These are phyloP conservation scores for Exidia glandulosa DNA, from an alignment of 768 basidiomycete genomes.

Conservation along the genomic window DNA sequence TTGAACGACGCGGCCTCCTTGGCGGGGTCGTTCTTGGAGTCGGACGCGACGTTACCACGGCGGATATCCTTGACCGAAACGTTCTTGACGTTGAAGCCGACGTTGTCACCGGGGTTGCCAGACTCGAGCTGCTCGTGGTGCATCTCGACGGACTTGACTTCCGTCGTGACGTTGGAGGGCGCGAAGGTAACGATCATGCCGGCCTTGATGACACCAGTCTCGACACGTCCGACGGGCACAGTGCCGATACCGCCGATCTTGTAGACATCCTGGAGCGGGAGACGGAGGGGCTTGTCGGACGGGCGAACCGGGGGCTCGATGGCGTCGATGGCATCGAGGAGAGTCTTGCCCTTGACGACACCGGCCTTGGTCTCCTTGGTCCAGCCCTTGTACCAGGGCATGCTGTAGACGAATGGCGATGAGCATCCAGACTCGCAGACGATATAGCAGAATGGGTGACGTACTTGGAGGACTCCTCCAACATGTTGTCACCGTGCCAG, in stretches of 20 bases:
- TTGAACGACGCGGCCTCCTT: slow-evolving; percentile 99
- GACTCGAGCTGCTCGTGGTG: slow-evolving; percentile 95
- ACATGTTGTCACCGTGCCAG: slow-evolving; percentile 99
- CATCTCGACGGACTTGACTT: slow-evolving; percentile 99
- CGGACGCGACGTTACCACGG: slow-evolving; percentile 97
- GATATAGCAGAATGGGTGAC: slow-evolving; percentile 15
- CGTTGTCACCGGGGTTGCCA: slow-evolving; percentile 97
- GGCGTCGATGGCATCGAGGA: slow-evolving; percentile 98
- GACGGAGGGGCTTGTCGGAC: slow-evolving; percentile 99
- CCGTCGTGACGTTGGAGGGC: slow-evolving; percentile 96
- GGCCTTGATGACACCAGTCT: slow-evolving; percentile 99
- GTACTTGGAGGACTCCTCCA: slow-evolving; percentile 94
- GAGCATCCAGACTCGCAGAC: slow-evolving; percentile 3
- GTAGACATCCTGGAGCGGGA: slow-evolving; percentile 99
- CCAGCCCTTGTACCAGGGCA: slow-evolving; percentile 99
- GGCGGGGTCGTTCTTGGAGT: slow-evolving; percentile 99
- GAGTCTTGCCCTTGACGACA: slow-evolving; percentile 94
- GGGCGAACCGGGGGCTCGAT: slow-evolving; percentile 97
- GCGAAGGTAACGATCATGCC: slow-evolving; percentile 99
- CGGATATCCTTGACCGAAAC: slow-evolving; percentile 99
- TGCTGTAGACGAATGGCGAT: slow-evolving; percentile 37
- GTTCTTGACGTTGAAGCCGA: slow-evolving; percentile 99
- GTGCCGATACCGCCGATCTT: slow-evolving; percentile 99
- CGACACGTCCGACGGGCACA: slow-evolving; percentile 99
- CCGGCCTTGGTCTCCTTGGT: slow-evolving; percentile 91